phyloP scores from a whole-genome alignment of 1,139 yeast species.

The Saccharomyces hybrid region DNA sequence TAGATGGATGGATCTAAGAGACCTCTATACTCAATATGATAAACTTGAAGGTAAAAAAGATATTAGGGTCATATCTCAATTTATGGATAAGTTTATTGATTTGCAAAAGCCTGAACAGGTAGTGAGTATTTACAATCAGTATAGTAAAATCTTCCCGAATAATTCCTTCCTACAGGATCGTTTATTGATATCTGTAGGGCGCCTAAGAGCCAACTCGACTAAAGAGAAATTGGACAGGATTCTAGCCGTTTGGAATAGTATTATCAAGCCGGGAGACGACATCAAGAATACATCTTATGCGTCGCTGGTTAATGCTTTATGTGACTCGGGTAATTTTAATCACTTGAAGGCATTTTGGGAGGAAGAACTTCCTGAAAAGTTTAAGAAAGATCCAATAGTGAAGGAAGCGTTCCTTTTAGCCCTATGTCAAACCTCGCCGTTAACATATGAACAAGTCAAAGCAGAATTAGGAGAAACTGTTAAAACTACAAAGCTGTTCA shows the following conservation, averaged over 20 bases:
- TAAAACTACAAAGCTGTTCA: conserved; percentile 11
- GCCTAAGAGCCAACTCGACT: conserved; percentile 11
- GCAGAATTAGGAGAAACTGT: conserved; percentile 12
- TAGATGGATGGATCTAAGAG: background rate
- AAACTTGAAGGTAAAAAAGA: background rate
- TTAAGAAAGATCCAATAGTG: conserved; percentile 15
- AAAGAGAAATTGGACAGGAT: conserved; percentile 18
- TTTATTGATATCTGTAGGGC: conserved; percentile 22
- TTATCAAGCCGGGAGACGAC: conserved; percentile 15
- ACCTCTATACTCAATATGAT: background rate
- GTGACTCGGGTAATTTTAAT: conserved; percentile 13
- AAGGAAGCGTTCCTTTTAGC: conserved; percentile 19
- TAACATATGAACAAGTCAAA: conserved; percentile 10
- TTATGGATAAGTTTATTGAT: conserved; percentile 20
- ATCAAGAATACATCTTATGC: conserved; percentile 21
- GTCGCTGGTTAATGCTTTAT: conserved; percentile 21
- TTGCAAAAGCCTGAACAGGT: conserved; percentile 18
- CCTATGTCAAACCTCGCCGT: conserved; percentile 10
- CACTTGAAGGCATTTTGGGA: conserved; percentile 21
- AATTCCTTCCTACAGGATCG: conserved; percentile 12
- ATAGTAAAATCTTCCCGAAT: conserved; percentile 12
- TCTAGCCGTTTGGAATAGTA: conserved; percentile 30
- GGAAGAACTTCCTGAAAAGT: conserved; percentile 20
- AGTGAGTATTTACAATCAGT: conserved; percentile 18
- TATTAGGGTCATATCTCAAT: conserved; percentile 4